These are phyloP conservation scores for Ceratocystis colombiana DNA, from an alignment of 2,329 filamentous ascomycete genomes.

Conservation along the genomic window DNA sequence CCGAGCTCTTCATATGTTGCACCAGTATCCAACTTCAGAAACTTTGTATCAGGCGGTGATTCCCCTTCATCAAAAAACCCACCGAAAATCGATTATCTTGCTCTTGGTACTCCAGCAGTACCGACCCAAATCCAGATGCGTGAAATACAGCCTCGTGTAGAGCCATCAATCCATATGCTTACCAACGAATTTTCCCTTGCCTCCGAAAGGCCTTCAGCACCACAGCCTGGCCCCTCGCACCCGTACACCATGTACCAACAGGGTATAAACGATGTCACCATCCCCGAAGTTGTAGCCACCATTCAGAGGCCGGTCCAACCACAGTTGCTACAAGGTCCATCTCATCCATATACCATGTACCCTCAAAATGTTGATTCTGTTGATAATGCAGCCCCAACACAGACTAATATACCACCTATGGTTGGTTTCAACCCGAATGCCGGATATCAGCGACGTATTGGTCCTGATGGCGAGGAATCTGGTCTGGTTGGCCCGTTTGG, in stretches of 20 bases:
- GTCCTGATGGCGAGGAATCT: slow-evolving; percentile 78
- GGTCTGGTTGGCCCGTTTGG: slow-evolving; percentile 81
- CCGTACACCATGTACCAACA: slow-evolving; percentile 26
- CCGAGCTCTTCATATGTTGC: not conserved
- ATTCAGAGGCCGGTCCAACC: slow-evolving; percentile 2
- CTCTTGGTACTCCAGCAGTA: not conserved
- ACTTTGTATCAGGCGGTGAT: not conserved
- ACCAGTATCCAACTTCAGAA: slow-evolving; percentile 4
- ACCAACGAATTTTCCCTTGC: slow-evolving; percentile 20
- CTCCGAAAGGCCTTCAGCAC: slow-evolving; percentile 18
- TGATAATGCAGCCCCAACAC: slow-evolving; percentile 45
- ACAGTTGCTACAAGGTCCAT: slow-evolving; percentile 45
- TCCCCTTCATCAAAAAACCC: slow-evolving; percentile 19
- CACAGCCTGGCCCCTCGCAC: slow-evolving; percentile 23
- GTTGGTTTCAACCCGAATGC: slow-evolving; percentile 62
- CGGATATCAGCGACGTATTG: slow-evolving; percentile 61
- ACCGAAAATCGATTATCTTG: slow-evolving; percentile 22
- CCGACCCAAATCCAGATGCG: slow-evolving; percentile 4
- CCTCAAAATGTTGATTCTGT: slow-evolving; percentile 64
- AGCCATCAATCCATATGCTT: slow-evolving; percentile 14
- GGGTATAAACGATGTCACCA: slow-evolving; percentile 18
- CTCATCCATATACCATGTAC: slow-evolving; percentile 78
- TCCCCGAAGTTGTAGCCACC: slow-evolving; percentile 3
- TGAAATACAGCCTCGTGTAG: not conserved
- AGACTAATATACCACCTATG: slow-evolving; percentile 48